phyloP scores from a whole-genome alignment of 139 green algal species.

The Coelastrella sp. region DNA sequence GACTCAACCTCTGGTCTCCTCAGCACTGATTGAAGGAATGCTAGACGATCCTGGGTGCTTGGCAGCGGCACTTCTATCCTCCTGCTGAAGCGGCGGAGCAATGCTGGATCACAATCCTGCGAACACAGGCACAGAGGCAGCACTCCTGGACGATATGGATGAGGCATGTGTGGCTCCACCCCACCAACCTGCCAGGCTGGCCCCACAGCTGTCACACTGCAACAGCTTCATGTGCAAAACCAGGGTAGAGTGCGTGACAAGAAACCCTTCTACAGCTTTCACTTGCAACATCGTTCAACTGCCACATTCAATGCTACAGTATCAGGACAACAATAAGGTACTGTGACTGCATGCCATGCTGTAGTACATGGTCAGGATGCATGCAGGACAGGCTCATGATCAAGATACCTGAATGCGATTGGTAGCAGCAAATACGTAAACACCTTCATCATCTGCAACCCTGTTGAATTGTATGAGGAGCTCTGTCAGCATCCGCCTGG shows the following conservation, averaged over 20 bases:
- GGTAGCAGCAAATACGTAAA: constrained; percentile 71
- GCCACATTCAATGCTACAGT: too few relatives aligned
- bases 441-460: background rate
- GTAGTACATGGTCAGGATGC: background rate
- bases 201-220: too few relatives aligned
- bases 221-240: too few relatives aligned
- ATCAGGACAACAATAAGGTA: too few relatives aligned
- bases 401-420: constrained; percentile 77
- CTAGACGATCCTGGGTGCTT: constrained; percentile 32
- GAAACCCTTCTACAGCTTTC: too few relatives aligned
- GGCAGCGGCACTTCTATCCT: constrained; percentile 67
- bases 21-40: constrained; percentile 57
- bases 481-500: constrained; percentile 72
- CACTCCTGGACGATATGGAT: too few relatives aligned
- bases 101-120: constrained; percentile 70
- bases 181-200: too few relatives aligned
- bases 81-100: constrained; percentile 72
- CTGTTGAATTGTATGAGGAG: constrained; percentile 65
- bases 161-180: too few relatives aligned
- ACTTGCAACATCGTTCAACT: too few relatives aligned
- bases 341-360: too few relatives aligned
- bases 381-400: too few relatives aligned
- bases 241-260: too few relatives aligned
- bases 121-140: background rate
- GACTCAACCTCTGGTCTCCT: constrained; percentile 17